Conservation (phyloP, 23 red algal species). For the Gracilaria vermiculophylla region DNA sequence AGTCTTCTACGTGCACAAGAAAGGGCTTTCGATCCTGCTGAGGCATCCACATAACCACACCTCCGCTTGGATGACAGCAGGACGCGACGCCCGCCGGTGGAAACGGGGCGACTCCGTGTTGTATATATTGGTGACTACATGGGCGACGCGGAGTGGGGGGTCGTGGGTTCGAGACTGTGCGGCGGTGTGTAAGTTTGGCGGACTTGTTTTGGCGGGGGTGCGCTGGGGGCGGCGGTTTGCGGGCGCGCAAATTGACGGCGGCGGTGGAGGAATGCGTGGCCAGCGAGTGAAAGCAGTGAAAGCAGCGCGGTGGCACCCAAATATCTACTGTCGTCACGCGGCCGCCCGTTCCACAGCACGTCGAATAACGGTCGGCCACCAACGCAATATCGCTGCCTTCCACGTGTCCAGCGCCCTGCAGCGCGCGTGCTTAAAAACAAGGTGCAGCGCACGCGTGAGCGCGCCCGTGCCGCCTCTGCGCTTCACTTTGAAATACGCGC, state of each 20-base stretch:
- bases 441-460: too few relatives aligned
- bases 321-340: too few relatives aligned
- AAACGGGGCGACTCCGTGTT: not conserved
- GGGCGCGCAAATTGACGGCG: too few relatives aligned
- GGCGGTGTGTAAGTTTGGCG: not conserved
- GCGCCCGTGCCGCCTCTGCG: too few relatives aligned
- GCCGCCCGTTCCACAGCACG: not conserved
- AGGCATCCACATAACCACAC: constrained; percentile 31
- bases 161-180: constrained; percentile 9
- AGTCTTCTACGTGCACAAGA: constrained; percentile 48
- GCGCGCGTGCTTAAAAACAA: not conserved
- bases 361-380: not conserved
- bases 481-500: too few relatives aligned
- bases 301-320: too few relatives aligned
- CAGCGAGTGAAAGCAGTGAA: too few relatives aligned
- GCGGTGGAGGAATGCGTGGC: too few relatives aligned
- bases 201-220: not conserved
- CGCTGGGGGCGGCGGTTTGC: not conserved
- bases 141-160: not conserved
- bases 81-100: constrained; percentile 49
- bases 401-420: not conserved
- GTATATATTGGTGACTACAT: constrained; percentile 1
- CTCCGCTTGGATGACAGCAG: constrained; percentile 68
- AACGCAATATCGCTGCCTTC: not conserved
- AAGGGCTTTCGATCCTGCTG: constrained; percentile 30